A percentile compares a stretch with the other conserved stretches of the same genome.
Conservation (phyloP, 306 rosid genomes). For the Myrica gale region DNA sequence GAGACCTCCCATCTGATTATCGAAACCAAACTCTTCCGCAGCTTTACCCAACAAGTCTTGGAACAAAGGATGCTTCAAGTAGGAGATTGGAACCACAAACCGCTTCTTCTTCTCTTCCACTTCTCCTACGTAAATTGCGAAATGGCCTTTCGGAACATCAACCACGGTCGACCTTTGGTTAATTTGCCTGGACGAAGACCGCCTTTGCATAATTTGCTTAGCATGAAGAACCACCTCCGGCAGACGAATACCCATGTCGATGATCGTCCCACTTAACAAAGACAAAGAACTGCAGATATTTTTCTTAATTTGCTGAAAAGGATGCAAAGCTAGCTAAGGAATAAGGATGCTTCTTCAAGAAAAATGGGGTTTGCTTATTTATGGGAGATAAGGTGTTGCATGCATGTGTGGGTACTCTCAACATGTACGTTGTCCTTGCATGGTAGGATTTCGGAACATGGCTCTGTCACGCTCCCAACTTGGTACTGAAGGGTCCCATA, state of each 20-base stretch:
- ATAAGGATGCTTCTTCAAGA: not conserved
- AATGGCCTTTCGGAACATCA: slow-evolving; percentile 48
- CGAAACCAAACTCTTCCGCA: slow-evolving; percentile 46
- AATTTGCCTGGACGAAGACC: slow-evolving; percentile 23
- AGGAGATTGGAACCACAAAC: slow-evolving; percentile 47
- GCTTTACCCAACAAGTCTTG: slow-evolving; percentile 40
- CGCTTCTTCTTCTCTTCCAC: slow-evolving; percentile 18
- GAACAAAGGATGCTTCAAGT: slow-evolving; percentile 44
- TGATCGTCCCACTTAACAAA: not conserved
- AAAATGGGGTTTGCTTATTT: not conserved
- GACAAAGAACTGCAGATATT: not conserved
- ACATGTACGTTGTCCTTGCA: not conserved
- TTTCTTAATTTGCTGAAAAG: not conserved
- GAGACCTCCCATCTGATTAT: slow-evolving; percentile 33
- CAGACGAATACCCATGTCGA: slow-evolving; percentile 34
- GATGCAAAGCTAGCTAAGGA: not conserved
- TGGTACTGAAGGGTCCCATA: slow-evolving; percentile 18
- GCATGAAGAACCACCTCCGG: slow-evolving; percentile 35
- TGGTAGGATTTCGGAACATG: slow-evolving; percentile 5
- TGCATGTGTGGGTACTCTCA: not conserved
- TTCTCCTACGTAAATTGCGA: slow-evolving; percentile 44
- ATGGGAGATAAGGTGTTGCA: not conserved
- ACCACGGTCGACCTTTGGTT: too few relatives aligned
- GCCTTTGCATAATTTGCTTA: slow-evolving; percentile 20
- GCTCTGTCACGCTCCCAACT: slow-evolving; percentile 14